These are phyloP conservation scores for Spathaspora gorwiae DNA, from an alignment of 805 yeast species.

Conservation along the genomic window DNA sequence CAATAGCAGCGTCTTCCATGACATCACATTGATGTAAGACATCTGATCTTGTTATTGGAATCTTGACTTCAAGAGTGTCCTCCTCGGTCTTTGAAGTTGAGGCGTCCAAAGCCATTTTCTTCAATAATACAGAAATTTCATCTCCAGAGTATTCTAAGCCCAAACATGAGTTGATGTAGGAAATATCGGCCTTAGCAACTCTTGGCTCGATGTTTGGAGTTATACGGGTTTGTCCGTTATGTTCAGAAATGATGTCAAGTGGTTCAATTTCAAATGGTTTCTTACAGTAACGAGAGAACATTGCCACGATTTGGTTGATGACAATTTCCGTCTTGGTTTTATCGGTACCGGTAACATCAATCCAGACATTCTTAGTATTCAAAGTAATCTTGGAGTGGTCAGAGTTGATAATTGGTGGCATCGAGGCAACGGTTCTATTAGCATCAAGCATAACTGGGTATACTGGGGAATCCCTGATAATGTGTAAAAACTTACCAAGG, in stretches of 20 bases:
- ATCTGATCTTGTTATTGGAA: constrained; percentile 96
- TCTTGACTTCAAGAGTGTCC: constrained; percentile 55
- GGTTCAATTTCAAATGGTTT: constrained; percentile 88
- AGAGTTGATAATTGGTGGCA: constrained; percentile 97
- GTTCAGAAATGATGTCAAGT: constrained; percentile 76
- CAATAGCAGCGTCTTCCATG: constrained; percentile 97
- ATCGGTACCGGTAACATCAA: constrained; percentile 94
- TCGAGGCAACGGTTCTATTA: constrained; percentile 71
- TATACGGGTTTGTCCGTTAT: constrained; percentile 68
- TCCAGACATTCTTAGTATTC: constrained; percentile 80
- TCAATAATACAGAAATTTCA: constrained; percentile 63
- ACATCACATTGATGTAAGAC: constrained; percentile 95
- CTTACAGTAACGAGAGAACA: constrained; percentile 86
- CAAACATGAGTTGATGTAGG: constrained; percentile 86
- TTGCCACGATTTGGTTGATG: constrained; percentile 85
- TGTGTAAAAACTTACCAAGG: constrained; percentile 81
- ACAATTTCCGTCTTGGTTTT: constrained; percentile 92
- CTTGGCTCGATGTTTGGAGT: constrained; percentile 73
- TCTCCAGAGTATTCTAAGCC: constrained; percentile 72
- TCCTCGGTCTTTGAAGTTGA: constrained; percentile 42
- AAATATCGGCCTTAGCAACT: constrained; percentile 65
- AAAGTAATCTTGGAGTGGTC: constrained; percentile 83
- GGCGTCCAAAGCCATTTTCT: constrained; percentile 78
- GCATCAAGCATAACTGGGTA: constrained; percentile 87
- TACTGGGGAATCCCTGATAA: constrained; percentile 82